Evolutionary conservation across 1,284 basidiomycete species (phyloP), one percentile per base, ranked within the genome.

Genomic region (Papiliotrema nemorosa): DNA sequence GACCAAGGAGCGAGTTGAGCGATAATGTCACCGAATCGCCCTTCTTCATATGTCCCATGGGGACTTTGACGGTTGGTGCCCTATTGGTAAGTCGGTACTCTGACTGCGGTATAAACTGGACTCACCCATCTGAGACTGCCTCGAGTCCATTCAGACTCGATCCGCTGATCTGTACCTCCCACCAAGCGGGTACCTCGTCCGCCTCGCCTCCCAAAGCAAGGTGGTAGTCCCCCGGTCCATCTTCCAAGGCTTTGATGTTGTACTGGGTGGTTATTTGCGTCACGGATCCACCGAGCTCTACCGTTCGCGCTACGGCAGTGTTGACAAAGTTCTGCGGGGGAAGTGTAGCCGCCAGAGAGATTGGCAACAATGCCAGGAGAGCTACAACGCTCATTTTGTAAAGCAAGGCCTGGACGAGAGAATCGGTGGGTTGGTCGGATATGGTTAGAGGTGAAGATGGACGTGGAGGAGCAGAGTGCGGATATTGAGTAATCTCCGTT

Each of bases 181-280:
- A 76, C 82, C 84, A 90, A 62, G 85, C 88, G 22, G 87, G 87
- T 59, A 78, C 80, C 51, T 78, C 72, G 51, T 80, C 81, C 50
- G 88, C 86, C 22, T 80, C 77, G 49, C 79, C 78, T 7, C 80
- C 79, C 20, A 94, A 76, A 5, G 86, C 82, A 55, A 93, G 75
- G 40, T 84, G 81, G 69, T 90, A 91, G 34, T 81, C 76, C 35
- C 78, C 79, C 9, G 83, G 80, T 41, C 77, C 79, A 55, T 82
- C 76, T 56, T 82, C 79, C 25, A 86, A 78, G 42, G 87, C 82
- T 72, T 84, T 88, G 68, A 88, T 81, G 18, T 88, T 85, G 75
- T 87, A 94, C 50, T 88, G 88, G 43, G 91, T 93, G 43, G 84
- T 87, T 77, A 90, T 82, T 74, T 86, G 84, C 47, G 89, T 85